Conservation (phyloP, 1,284 basidiomycete species). For the Thecaphora thlaspeos region DNA sequence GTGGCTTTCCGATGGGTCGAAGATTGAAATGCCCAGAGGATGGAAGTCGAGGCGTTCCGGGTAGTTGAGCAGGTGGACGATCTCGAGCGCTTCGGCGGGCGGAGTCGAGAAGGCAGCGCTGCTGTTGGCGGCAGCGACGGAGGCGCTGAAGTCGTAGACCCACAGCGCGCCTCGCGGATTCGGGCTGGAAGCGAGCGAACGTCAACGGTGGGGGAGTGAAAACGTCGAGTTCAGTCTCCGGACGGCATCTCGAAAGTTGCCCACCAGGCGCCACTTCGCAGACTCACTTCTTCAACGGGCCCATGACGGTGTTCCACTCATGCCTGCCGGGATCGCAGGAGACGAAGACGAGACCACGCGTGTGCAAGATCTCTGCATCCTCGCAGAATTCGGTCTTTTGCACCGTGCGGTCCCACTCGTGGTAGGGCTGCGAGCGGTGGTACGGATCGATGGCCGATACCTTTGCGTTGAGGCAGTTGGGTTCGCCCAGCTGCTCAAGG, state of each 20-base stretch:
- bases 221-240: no score
- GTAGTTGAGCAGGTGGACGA: constrained; percentile 11
- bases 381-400: constrained; percentile 20
- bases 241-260: no score
- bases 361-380: constrained; percentile 15
- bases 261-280: neutral
- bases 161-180: constrained; percentile 14
- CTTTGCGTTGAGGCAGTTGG: neutral
- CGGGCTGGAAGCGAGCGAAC: neutral
- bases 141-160: constrained; percentile 8
- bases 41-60: constrained; percentile 14
- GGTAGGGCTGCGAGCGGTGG: neutral
- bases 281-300: constrained; percentile 6
- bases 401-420: neutral
- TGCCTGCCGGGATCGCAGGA: constrained; percentile 24
- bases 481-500: neutral
- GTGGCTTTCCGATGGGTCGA: neutral
- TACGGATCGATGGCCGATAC: neutral
- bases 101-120: neutral
- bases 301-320: constrained; percentile 38
- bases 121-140: neutral
- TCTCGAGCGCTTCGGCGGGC: neutral
- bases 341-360: constrained; percentile 12
- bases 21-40: constrained; percentile 20
- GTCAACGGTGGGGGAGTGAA: no score